phyloP scores from a whole-genome alignment of 75 land plant species.

The Ceratopteris richardii region DNA sequence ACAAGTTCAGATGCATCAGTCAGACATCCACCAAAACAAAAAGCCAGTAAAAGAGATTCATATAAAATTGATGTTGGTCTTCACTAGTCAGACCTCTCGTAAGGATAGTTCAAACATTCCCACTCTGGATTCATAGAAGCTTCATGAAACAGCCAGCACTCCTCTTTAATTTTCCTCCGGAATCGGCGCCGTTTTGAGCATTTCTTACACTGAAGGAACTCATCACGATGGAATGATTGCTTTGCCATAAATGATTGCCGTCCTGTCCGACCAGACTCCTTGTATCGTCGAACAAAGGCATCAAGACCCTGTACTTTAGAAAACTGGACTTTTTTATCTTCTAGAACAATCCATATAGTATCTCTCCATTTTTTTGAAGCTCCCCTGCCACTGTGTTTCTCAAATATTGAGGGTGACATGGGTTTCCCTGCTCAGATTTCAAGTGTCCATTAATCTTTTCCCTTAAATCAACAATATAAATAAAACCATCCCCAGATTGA shows the following conservation, averaged over 20 bases:
- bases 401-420: slow-evolving; percentile 64
- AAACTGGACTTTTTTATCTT: slow-evolving; percentile 40
- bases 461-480: neutral
- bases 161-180: slow-evolving; percentile 43
- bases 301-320: slow-evolving; percentile 40
- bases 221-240: slow-evolving; percentile 41
- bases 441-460: neutral
- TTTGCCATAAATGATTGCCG: neutral
- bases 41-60: neutral
- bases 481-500: neutral
- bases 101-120: slow-evolving; percentile 46
- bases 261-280: neutral
- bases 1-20: neutral
- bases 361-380: slow-evolving; percentile 65
- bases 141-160: slow-evolving; percentile 58
- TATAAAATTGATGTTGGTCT: neutral
- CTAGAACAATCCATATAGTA: slow-evolving; percentile 52
- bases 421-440: slow-evolving; percentile 24
- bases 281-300: slow-evolving; percentile 32
- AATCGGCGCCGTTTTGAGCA: slow-evolving; percentile 61
- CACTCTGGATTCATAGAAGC: slow-evolving; percentile 41
- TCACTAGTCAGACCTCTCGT: slow-evolving; percentile 35
- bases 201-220: slow-evolving; percentile 47
- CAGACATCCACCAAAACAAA: neutral
- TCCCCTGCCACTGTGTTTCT: slow-evolving; percentile 62